These are phyloP conservation scores for Ensete glaucum DNA, from an alignment of 176 grass and related monocot genomes.

Conservation along the genomic window DNA sequence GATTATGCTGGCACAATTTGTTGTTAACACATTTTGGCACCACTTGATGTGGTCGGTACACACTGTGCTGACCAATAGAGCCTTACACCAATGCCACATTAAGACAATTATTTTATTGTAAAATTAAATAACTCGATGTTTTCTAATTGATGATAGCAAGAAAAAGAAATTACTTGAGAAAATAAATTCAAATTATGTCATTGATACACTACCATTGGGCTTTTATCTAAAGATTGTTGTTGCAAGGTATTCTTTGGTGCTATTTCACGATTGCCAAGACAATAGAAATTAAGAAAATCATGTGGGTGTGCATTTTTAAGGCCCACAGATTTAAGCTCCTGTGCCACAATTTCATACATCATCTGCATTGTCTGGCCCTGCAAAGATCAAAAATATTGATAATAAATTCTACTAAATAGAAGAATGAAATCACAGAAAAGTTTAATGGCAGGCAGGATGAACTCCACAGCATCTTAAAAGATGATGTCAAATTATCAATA, in stretches of 20 bases:
- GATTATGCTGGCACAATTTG: no score
- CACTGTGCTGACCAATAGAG: not conserved
- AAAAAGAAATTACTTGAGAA: conserved; percentile 1
- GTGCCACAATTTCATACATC: conserved; percentile 60
- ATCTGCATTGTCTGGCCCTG: conserved; percentile 62
- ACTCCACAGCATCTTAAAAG: not conserved
- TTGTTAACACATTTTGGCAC: not conserved
- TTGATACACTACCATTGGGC: not conserved
- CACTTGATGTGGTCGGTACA: not conserved
- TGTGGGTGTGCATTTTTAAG: conserved; percentile 22
- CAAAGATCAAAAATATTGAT: conserved; percentile 1
- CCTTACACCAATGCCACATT: not conserved
- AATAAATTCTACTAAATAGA: not conserved
- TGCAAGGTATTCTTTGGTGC: no score
- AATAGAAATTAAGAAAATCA: conserved; percentile 87
- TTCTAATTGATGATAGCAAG: not conserved
- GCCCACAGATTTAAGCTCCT: not conserved
- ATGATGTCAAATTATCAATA: no score
- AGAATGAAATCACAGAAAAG: not conserved
- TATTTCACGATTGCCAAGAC: conserved; percentile 66
- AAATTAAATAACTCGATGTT: not conserved
- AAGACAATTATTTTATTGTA: not conserved
- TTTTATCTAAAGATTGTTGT: not conserved
- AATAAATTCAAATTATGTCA: not conserved
- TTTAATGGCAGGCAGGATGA: not conserved